Conservation (phyloP, 768 basidiomycete genomes). For the Mycena capillaripes region DNA sequence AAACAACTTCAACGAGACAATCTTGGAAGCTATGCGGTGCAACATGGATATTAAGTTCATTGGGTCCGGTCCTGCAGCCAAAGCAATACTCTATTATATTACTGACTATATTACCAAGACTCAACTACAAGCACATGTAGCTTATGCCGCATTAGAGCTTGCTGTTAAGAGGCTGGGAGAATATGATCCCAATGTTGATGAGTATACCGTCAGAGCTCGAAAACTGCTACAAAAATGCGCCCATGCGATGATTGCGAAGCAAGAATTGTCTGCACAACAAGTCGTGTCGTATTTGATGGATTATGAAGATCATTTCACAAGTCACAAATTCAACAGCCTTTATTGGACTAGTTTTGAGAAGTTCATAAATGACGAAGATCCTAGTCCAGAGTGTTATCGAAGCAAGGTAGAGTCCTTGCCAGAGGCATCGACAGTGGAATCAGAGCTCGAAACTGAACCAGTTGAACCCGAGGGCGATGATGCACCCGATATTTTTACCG, state of each 20-base stretch:
- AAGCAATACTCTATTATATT: constrained; percentile 48
- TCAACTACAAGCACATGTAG: constrained; percentile 33
- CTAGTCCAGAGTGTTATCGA: too few species aligned
- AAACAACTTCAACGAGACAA: background rate
- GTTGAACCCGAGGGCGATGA: too few species aligned
- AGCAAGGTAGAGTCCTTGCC: too few species aligned
- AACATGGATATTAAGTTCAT: constrained; percentile 6
- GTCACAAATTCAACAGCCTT: too few species aligned
- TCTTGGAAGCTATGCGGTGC: background rate
- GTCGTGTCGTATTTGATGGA: too few species aligned
- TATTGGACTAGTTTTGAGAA: too few species aligned
- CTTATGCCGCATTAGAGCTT: constrained; percentile 27
- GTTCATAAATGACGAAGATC: too few species aligned
- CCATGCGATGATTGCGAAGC: constrained; percentile 20
- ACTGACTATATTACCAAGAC: constrained; percentile 53
- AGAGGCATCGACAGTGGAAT: too few species aligned
- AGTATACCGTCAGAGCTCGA: constrained; percentile 19
- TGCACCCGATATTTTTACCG: too few species aligned
- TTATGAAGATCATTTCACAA: too few species aligned
- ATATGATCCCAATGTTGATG: background rate
- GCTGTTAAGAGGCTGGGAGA: background rate
- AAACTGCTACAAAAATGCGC: constrained; percentile 42
- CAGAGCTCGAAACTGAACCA: too few species aligned
- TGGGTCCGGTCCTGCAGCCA: constrained; percentile 42
- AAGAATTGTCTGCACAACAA: too few species aligned